Evolutionary conservation across 2,329 filamentous ascomycete species (phyloP), one percentile per base, ranked within the genome.

Genomic region (Ophidiomyces ophidiicola): DNA sequence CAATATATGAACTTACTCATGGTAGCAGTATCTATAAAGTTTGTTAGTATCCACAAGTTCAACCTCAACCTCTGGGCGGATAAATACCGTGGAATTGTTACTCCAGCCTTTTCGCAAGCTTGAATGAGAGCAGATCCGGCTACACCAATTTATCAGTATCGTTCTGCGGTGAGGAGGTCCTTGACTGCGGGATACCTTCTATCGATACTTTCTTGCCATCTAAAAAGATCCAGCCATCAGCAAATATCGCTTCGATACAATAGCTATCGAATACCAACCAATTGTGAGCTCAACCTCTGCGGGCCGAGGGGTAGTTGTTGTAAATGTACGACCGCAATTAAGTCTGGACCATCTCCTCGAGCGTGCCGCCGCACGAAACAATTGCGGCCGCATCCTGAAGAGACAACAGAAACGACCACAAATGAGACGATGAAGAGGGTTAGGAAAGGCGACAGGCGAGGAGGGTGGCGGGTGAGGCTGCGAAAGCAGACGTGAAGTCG

Each of bases 191-290:
- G 50, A 48, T 79, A 93, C 86, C 85, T 82, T 94, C 86, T 62
- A 98, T 86, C 47, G 86, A 94, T 41, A 98, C 81, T 68, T 94
- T 93, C 72, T 94, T 94, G 60, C 88, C 90, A 76, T 98, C 88
- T 87, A 36, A 59, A 31, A 51, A 46, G 2, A 43, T 17, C 26
- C 15, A 47, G 8, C 18, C 25, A 54, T 67, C 53, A 66, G 60
- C 47, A 40, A 20, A 37, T n/a, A 31, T 64, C 14, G n/a, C 32
- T 64, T 7, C 14, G 24, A 68, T 70, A 57, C 78, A 63, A 85
- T 12, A 8, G 36, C 30, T 6, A 18, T 14, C 36, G 23, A 39
- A 38, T 32, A 40, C 66, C 76, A 67, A 92, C 84, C 85, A 71
- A 94, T 78, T 58, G 88, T 98, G 64, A 98, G 77, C 74, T 94